Evolutionary conservation across 2,329 filamentous ascomycete species (phyloP), one percentile per base, ranked within the genome.

Genomic region (Microsporum ferrugineum): DNA sequence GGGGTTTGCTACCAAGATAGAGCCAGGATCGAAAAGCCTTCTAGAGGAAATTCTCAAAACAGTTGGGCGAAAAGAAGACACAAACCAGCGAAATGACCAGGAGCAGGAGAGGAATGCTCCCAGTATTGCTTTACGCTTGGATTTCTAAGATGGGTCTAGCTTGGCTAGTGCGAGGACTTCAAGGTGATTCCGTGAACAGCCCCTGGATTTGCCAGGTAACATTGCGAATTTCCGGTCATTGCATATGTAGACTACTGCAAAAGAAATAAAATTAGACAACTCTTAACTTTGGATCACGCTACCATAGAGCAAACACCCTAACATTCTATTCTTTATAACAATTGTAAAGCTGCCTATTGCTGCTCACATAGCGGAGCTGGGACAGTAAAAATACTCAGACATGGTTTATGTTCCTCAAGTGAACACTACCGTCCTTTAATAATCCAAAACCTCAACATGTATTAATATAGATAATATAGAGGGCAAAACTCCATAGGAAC

Each of bases 101-200:
- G 76, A 78, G 62, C 84, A 84, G 57, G 76, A 77, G 56, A 76
- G 77, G 57, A 77, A 73, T 49, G 78, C 79, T 73, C 94, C 94
- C 10, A 94, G 80, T 65, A 99, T 99, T 79, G 90, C 90, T 60
- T 75, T 99, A 70, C 94, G 95, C 81, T 95, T 97, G 88, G 82
- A 96, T 73, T 97, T 99, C 80, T 89, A 65, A 31, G 8, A 17
- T 14, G 5, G 43, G 23, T 47, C 23, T 10, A 36, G 1, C 17
- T 47, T 47, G 2, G 4, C 27, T 6, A 29, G 7, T 23, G 10
- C 7, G 7, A 27, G 8, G n/a, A 8, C 2, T 47, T 47, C 27
- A 4, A 29, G 14, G 39, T 8, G 17, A 17, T 17, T 36, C 10
- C 34, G 10, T 36, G 34, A 36, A 36, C 10, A 36, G 34, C 34